These are phyloP conservation scores for Aspergillus eucalypticola DNA, from an alignment of 2,329 filamentous ascomycete genomes.

Conservation along the genomic window DNA sequence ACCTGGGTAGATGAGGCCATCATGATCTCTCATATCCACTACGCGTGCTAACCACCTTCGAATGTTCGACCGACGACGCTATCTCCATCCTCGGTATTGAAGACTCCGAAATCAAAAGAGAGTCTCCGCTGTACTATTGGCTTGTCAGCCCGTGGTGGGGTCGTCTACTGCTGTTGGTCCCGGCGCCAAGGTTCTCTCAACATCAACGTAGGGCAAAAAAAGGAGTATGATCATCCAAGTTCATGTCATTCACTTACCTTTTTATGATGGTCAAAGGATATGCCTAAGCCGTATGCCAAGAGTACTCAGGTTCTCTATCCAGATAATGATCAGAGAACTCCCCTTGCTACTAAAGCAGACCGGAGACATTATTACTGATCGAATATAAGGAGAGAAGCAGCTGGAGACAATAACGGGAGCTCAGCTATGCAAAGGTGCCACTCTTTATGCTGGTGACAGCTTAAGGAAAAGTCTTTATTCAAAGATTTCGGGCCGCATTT, in stretches of 20 bases:
- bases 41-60: not conserved
- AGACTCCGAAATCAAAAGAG: not conserved
- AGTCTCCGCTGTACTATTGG: not conserved
- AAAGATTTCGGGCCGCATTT: too few species aligned
- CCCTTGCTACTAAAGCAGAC: too few species aligned
- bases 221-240: not conserved
- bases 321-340: too few species aligned
- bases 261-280: too few species aligned
- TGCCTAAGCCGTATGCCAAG: too few species aligned
- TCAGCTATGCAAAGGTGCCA: too few species aligned
- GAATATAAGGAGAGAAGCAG: too few species aligned
- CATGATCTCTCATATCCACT: not conserved
- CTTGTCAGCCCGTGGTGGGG: not conserved
- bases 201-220: not conserved
- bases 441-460: too few species aligned
- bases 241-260: not conserved
- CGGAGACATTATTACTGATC: too few species aligned
- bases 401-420: too few species aligned
- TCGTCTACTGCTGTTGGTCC: not conserved
- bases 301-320: too few species aligned
- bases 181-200: not conserved
- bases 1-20: not conserved
- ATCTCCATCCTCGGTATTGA: not conserved
- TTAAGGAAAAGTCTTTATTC: too few species aligned
- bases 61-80: not conserved